Evolutionary conservation across 768 basidiomycete species (phyloP).

Genomic region (Lentinula boryana): DNA sequence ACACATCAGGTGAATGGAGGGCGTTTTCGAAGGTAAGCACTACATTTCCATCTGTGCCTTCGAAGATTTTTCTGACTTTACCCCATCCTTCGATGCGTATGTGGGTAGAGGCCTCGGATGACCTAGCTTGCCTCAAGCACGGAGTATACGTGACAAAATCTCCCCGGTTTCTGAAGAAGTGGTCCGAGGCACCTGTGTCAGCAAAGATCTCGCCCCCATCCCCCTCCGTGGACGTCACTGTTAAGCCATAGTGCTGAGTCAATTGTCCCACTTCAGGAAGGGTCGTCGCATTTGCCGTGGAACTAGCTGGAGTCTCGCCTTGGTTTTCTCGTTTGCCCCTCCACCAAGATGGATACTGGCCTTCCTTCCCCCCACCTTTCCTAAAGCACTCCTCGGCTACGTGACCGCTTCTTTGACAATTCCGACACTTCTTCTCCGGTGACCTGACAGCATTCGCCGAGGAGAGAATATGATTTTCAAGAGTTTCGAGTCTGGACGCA

Average conservation of each 20-base stretch:
- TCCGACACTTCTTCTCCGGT: no score
- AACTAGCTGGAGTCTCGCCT: background rate
- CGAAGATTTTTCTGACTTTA: slow-evolving; percentile 9
- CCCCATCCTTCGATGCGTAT: slow-evolving; percentile 18
- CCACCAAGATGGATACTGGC: slow-evolving; percentile 14
- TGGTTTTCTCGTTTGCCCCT: background rate
- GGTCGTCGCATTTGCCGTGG: background rate
- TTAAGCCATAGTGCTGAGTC: background rate
- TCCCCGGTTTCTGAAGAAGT: slow-evolving; percentile 15
- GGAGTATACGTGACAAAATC: background rate
- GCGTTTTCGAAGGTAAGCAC: slow-evolving; percentile 15
- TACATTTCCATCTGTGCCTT: slow-evolving; percentile 3
- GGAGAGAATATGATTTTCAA: background rate
- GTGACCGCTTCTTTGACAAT: slow-evolving; percentile 13
- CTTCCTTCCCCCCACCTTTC: slow-evolving; percentile 21
- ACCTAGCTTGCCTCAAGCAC: background rate
- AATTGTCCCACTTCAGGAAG: background rate
- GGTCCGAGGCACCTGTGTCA: slow-evolving; percentile 19
- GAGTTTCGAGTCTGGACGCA: background rate
- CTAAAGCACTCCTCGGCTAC: slow-evolving; percentile 15
- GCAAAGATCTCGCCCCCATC: background rate
- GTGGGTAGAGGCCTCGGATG: slow-evolving; percentile 5
- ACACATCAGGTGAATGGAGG: slow-evolving; percentile 19
- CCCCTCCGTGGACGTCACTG: background rate
- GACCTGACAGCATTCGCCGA: background rate